These are phyloP conservation scores for Sporothrix pseudoabietina DNA, from an alignment of 2,329 filamentous ascomycete species.

Conservation along the genomic window DNA sequence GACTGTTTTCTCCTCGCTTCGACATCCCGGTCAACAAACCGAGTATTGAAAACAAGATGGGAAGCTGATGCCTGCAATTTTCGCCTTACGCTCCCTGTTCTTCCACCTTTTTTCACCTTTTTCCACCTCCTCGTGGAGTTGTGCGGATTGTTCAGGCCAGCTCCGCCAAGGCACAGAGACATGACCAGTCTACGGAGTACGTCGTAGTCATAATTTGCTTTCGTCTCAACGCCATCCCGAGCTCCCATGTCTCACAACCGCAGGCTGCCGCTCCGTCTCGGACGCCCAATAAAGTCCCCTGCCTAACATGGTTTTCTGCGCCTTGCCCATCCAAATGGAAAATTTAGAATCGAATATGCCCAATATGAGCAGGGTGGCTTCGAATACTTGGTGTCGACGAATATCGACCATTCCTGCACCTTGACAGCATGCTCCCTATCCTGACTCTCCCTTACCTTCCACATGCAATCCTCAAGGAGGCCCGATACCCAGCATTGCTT, in stretches of 20 bases:
- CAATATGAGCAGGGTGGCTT: background rate
- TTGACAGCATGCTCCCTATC: background rate
- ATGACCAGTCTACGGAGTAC: background rate
- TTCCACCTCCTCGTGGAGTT: background rate
- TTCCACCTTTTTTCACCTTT: background rate
- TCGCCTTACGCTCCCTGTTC: background rate
- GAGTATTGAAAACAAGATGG: background rate
- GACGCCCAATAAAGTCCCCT: background rate
- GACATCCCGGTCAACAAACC: background rate
- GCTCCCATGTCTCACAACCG: slow-evolving; percentile 1
- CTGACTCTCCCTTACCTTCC: background rate
- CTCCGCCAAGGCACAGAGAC: background rate
- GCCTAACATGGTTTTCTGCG: background rate
- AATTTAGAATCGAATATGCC: no score
- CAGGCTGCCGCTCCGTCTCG: background rate
- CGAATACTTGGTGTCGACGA: background rate
- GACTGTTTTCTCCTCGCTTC: background rate
- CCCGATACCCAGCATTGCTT: background rate
- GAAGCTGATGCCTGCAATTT: background rate
- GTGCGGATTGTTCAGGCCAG: background rate
- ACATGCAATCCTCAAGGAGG: background rate
- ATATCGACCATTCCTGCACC: background rate
- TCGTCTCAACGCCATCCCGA: background rate
- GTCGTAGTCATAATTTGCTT: background rate
- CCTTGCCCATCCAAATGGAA: no score